Evolutionary conservation across 169 alveolate genomes (phyloP).

Genomic region (Cryptosporidium bovis): DNA sequence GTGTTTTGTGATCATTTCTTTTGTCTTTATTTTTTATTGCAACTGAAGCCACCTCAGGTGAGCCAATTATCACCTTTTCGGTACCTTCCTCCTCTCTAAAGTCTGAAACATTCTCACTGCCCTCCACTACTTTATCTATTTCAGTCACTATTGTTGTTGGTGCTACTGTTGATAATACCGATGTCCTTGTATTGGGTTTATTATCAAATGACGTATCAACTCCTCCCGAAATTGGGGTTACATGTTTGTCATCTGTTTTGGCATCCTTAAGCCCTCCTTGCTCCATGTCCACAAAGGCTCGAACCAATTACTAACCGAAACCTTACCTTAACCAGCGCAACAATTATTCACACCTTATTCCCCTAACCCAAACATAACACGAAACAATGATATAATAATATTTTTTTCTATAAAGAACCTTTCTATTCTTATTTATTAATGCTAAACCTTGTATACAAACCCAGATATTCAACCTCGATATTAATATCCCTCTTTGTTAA

Average conservation of each 20-base stretch:
- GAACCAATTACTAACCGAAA: constrained; percentile 26
- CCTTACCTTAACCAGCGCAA: constrained; percentile 42
- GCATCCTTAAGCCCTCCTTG: constrained; percentile 20
- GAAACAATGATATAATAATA: neutral
- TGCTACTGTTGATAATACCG: too few relatives aligned
- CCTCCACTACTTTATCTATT: neutral
- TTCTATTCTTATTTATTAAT: neutral
- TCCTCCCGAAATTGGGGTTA: constrained; percentile 1
- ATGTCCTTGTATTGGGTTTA: neutral
- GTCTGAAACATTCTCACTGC: neutral
- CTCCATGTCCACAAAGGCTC: constrained; percentile 59
- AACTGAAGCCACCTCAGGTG: neutral
- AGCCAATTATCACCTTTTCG: neutral
- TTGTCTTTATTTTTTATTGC: neutral
- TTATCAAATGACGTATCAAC: neutral
- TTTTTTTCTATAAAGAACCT: neutral
- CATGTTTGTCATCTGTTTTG: constrained; percentile 7
- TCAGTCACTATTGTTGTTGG: too few relatives aligned
- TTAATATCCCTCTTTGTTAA: too few relatives aligned
- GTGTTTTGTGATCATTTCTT: constrained; percentile 6
- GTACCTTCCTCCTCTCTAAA: neutral
- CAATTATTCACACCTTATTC: neutral
- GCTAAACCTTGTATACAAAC: too few relatives aligned
- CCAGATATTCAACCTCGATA: too few relatives aligned
- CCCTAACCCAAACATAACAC: constrained; percentile 53